Percentiles rank a stretch among this genome's conserved stretches.
phyloP scores from a whole-genome alignment of 306 rosid genomes.

The Cajanus cajan region DNA sequence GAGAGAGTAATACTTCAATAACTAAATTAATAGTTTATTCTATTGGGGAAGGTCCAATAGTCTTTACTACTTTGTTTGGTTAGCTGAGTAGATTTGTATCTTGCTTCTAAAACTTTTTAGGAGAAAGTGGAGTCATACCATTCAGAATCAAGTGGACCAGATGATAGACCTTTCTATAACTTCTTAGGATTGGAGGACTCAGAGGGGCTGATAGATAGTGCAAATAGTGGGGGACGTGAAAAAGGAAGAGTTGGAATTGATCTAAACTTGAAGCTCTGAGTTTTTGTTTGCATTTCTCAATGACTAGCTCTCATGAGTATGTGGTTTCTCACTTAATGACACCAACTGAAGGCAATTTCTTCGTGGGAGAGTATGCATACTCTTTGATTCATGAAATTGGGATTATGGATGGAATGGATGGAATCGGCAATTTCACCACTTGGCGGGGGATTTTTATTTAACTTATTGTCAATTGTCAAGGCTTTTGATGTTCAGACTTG shows the following conservation, averaged over 20 bases:
- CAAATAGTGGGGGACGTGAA: constrained; percentile 26
- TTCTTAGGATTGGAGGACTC: constrained; percentile 25
- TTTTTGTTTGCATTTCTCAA: background rate
- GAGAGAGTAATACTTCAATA: too few relatives aligned
- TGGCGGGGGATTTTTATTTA: too few relatives aligned
- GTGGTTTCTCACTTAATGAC: too few relatives aligned
- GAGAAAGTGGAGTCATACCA: constrained; percentile 16
- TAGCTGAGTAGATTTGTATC: background rate
- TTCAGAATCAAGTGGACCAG: constrained; percentile 25
- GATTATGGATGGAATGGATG: too few relatives aligned
- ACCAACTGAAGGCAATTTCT: too few relatives aligned
- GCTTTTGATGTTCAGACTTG: too few relatives aligned
- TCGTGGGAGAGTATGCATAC: too few relatives aligned
- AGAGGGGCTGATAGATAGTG: constrained; percentile 4
- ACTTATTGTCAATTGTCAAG: too few relatives aligned
- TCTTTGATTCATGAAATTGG: too few relatives aligned
- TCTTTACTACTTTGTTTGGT: background rate
- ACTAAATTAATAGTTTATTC: too few relatives aligned
- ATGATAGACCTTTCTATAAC: constrained; percentile 30
- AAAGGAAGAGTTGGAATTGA: constrained; percentile 35
- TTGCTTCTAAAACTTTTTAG: constrained; percentile 16
- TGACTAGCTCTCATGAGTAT: too few relatives aligned
- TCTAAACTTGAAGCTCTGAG: constrained; percentile 51
- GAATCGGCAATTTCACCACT: too few relatives aligned
- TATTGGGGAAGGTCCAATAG: background rate